phyloP scores from a whole-genome alignment of 2,329 filamentous ascomycete genomes.

The Fusarium buharicum region DNA sequence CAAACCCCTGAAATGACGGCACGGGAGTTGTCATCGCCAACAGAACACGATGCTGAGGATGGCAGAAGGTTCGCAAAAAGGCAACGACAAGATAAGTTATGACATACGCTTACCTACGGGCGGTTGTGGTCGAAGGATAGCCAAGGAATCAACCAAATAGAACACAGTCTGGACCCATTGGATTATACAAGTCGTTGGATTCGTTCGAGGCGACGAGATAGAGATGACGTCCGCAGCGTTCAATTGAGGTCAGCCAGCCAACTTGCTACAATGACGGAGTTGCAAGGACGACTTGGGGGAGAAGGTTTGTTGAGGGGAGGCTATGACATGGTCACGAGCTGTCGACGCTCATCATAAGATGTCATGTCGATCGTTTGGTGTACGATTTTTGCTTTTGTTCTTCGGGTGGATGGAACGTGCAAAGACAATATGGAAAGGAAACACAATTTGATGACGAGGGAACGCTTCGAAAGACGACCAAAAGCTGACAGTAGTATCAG shows the following conservation, averaged over 20 bases:
- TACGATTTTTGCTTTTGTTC: not conserved
- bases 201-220: not conserved
- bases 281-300: not conserved
- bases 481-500: not conserved
- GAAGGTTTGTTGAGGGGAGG: not conserved
- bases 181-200: not conserved
- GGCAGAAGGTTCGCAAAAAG: constrained; percentile 4
- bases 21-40: too few species aligned
- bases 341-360: not conserved
- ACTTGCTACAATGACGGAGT: not conserved
- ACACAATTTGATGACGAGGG: not conserved
- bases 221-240: not conserved
- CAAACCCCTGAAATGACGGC: constrained; percentile 1
- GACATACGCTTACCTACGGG: not conserved
- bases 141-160: not conserved
- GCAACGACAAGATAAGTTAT: not conserved
- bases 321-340: not conserved
- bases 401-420: not conserved
- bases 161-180: not conserved
- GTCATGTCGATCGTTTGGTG: not conserved
- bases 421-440: not conserved
- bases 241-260: not conserved
- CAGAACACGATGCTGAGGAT: not conserved
- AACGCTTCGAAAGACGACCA: not conserved
- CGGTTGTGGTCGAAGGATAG: not conserved